Evolutionary conservation across 2,329 filamentous ascomycete genomes (phyloP).

Genomic region (Fusarium heterosporum): DNA sequence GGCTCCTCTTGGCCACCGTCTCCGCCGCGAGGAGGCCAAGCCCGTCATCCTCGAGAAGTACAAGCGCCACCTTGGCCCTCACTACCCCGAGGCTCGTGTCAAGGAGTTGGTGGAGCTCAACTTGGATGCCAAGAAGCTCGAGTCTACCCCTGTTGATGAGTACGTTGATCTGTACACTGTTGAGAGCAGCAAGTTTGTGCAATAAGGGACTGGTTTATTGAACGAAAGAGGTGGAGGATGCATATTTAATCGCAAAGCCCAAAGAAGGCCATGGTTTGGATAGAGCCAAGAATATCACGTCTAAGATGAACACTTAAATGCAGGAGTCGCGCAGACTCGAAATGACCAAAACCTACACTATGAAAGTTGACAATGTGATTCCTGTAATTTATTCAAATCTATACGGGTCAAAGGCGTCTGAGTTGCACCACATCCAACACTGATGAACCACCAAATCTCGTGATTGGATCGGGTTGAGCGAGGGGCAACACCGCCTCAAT

Average conservation of each 20-base stretch:
- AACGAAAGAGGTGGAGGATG: slow-evolving; percentile 16
- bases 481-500: slow-evolving; percentile 45
- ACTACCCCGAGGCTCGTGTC: slow-evolving; percentile 81
- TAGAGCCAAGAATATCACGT: slow-evolving; percentile 19
- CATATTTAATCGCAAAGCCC: slow-evolving; percentile 25
- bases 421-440: slow-evolving; percentile 13
- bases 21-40: slow-evolving; percentile 95
- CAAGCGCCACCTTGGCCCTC: slow-evolving; percentile 87
- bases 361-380: not conserved
- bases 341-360: not conserved
- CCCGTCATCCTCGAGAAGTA: slow-evolving; percentile 96
- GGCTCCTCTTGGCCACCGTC: slow-evolving; percentile 91
- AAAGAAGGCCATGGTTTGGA: slow-evolving; percentile 28
- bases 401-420: slow-evolving; percentile 6
- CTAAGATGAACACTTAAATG: slow-evolving; percentile 22
- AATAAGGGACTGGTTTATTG: slow-evolving; percentile 26
- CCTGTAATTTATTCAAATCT: not conserved
- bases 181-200: slow-evolving; percentile 70
- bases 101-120: slow-evolving; percentile 85
- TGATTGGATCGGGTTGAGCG: slow-evolving; percentile 36
- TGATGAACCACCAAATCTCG: slow-evolving; percentile 15
- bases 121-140: slow-evolving; percentile 78
- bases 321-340: slow-evolving; percentile 5
- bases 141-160: slow-evolving; percentile 86
- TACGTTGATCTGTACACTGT: slow-evolving; percentile 87